Conservation (phyloP, 2,329 filamentous ascomycete genomes). For the Aureobasidium sp. region DNA sequence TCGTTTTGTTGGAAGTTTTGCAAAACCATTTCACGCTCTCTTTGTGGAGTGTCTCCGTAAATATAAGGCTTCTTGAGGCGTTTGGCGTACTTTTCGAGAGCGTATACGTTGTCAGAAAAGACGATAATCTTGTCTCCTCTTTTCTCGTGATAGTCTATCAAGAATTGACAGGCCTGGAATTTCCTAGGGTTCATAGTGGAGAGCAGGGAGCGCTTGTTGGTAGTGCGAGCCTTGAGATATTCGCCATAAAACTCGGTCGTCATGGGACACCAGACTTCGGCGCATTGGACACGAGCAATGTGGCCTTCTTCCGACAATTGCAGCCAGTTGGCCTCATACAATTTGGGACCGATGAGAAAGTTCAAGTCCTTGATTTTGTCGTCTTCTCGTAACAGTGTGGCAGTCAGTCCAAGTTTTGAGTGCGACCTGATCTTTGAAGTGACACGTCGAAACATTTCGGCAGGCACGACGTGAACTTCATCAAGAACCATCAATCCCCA, state of each 20-base stretch:
- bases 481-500: conserved; percentile 97
- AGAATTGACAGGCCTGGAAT: conserved; percentile 92
- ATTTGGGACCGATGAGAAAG: conserved; percentile 92
- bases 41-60: conserved; percentile 78
- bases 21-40: conserved; percentile 77
- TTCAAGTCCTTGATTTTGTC: conserved; percentile 98
- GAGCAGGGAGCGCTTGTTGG: conserved; percentile 60
- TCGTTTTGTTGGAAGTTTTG: conserved; percentile 95
- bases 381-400: conserved; percentile 88
- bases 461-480: conserved; percentile 96
- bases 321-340: conserved; percentile 99
- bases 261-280: conserved; percentile 99
- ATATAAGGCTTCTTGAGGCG: conserved; percentile 85
- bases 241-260: conserved; percentile 96
- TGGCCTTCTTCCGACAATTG: conserved; percentile 94
- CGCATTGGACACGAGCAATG: conserved; percentile 94
- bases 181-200: conserved; percentile 98
- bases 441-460: conserved; percentile 91
- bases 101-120: conserved; percentile 96
- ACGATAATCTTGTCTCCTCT: conserved; percentile 97
- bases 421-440: conserved; percentile 91
- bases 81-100: conserved; percentile 74
- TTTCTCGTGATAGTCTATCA: conserved; percentile 96
- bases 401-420: conserved; percentile 88
- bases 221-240: conserved; percentile 65